These are phyloP conservation scores for Asparagopsis taxiformis DNA, from an alignment of 31 red algal genomes.

Conservation along the genomic window DNA sequence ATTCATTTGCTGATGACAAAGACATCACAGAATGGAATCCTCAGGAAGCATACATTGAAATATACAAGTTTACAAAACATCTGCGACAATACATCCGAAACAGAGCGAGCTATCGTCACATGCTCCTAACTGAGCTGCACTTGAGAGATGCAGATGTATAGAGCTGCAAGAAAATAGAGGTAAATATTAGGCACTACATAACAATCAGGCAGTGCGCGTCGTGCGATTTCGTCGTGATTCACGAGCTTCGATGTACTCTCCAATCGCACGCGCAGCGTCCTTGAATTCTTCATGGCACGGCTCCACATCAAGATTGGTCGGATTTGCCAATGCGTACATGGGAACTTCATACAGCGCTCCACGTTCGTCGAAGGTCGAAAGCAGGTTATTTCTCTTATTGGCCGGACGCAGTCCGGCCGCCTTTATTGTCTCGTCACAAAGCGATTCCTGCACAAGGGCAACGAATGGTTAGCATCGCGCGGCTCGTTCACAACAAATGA, in stretches of 20 bases:
- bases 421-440: slow-evolving; percentile 81
- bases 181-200: neutral
- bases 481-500: too few species aligned
- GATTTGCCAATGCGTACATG: slow-evolving; percentile 65
- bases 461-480: too few species aligned
- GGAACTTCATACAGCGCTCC: slow-evolving; percentile 82
- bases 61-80: too few species aligned
- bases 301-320: slow-evolving; percentile 61
- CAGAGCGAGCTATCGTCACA: too few species aligned
- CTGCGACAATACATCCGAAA: too few species aligned
- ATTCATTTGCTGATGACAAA: too few species aligned
- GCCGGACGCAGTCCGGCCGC: slow-evolving; percentile 77
- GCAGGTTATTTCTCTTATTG: slow-evolving; percentile 39
- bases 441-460: too few species aligned
- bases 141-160: too few species aligned
- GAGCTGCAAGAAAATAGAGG: too few species aligned
- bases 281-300: slow-evolving; percentile 53
- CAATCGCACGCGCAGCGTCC: slow-evolving; percentile 49
- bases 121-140: too few species aligned
- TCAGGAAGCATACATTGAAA: too few species aligned
- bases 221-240: slow-evolving; percentile 28
- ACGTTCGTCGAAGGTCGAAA: slow-evolving; percentile 69
- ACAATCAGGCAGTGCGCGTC: neutral
- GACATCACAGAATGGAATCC: too few species aligned
- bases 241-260: slow-evolving; percentile 61